phyloP scores from a whole-genome alignment of 495 filamentous ascomycete genomes.

The Mytilinidion resinicola region DNA sequence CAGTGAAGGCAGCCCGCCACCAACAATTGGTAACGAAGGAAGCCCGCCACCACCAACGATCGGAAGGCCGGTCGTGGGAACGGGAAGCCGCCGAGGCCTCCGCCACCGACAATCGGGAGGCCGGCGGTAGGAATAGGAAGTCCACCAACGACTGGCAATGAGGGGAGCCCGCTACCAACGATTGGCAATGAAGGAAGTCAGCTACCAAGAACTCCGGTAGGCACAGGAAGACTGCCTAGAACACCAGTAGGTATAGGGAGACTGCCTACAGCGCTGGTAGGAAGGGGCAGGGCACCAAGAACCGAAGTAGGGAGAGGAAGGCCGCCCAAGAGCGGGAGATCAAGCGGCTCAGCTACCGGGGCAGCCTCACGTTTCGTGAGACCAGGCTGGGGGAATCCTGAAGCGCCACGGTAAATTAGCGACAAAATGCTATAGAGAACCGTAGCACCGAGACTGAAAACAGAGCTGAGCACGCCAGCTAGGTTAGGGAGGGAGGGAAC shows the following conservation, averaged over 20 bases:
- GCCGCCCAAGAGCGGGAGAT: background rate
- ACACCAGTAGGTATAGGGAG: too few species aligned
- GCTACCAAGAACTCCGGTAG: too few species aligned
- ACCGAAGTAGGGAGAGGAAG: background rate
- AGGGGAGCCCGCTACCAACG: background rate
- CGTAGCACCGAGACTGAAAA: background rate
- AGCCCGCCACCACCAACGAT: too few species aligned
- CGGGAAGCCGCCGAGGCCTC: background rate
- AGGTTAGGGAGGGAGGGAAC: background rate
- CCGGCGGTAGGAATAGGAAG: background rate
- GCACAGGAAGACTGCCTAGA: too few species aligned
- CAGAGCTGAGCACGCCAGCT: background rate
- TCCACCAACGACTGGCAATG: background rate
- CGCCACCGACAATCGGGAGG: background rate
- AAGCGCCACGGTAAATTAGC: background rate
- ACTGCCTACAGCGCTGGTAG: too few species aligned
- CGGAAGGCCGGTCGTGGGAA: constrained; percentile 2
- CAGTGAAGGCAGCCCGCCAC: background rate
- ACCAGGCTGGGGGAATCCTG: background rate
- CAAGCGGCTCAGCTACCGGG: too few species aligned
- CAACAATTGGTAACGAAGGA: background rate
- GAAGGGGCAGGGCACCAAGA: background rate
- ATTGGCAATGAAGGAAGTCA: background rate
- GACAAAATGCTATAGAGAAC: background rate
- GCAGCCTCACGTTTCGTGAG: background rate